Evolutionary conservation across 2,329 filamentous ascomycete species (phyloP).

Genomic region (Alternaria alternata): DNA sequence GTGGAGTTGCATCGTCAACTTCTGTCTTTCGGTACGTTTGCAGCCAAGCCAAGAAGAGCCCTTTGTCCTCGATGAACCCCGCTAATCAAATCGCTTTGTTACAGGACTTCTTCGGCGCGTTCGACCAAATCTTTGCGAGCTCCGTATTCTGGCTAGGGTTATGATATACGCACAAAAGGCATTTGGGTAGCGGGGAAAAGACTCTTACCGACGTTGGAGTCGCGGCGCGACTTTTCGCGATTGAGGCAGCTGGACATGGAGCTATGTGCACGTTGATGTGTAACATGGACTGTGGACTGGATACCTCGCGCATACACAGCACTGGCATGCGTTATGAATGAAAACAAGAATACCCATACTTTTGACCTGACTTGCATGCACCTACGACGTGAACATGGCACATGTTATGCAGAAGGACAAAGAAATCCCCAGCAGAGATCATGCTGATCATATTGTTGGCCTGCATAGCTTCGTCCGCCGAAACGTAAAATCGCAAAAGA

Average conservation of each 20-base stretch:
- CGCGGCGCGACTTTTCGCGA: constrained; percentile 32
- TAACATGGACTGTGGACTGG: constrained; percentile 14
- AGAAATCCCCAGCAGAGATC: background rate
- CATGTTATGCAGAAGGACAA: background rate
- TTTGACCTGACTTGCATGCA: background rate
- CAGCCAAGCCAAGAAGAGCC: background rate
- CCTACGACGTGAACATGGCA: background rate
- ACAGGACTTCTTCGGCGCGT: constrained; percentile 27
- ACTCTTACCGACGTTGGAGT: constrained; percentile 33
- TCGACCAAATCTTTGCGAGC: constrained; percentile 27
- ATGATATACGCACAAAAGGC: constrained; percentile 30
- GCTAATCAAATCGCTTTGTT: background rate
- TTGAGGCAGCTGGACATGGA: constrained; percentile 17
- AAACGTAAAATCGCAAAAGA: background rate
- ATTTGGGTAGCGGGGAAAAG: constrained; percentile 34
- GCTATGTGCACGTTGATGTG: constrained; percentile 24
- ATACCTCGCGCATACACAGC: constrained; percentile 24
- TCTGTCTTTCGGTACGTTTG: constrained; percentile 31
- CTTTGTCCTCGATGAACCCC: constrained; percentile 7
- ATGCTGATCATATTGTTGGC: background rate
- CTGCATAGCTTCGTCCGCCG: background rate
- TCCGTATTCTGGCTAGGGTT: constrained; percentile 23
- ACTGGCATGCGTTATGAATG: constrained; percentile 19
- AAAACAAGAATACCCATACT: background rate
- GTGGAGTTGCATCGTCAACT: constrained; percentile 1